A percentile compares a stretch with the other conserved stretches of the same genome.
Conservation (phyloP, 192 early-diverging fungal genomes). For the Gamsiella multidivaricata region DNA sequence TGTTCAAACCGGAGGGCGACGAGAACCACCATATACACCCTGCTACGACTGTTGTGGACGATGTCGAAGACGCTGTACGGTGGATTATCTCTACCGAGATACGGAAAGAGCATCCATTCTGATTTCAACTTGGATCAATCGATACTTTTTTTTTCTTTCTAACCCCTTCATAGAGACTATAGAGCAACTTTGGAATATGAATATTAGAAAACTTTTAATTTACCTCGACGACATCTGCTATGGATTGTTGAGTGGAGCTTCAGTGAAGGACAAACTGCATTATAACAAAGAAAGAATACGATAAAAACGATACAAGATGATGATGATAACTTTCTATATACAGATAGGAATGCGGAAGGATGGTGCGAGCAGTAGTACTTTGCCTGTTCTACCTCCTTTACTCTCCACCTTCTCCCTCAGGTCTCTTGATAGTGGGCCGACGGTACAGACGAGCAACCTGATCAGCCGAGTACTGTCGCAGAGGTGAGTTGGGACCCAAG, state of each 20-base stretch:
- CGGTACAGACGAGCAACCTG: slow-evolving; percentile 39
- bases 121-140: not conserved
- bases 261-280: no score
- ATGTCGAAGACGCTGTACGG: slow-evolving; percentile 77
- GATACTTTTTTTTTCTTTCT: not conserved
- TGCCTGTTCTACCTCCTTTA: not conserved
- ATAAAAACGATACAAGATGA: not conserved
- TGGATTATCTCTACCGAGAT: slow-evolving; percentile 54
- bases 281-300: not conserved
- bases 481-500: slow-evolving; percentile 24
- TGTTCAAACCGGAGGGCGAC: slow-evolving; percentile 63
- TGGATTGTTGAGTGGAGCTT: no score
- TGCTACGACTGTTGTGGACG: slow-evolving; percentile 66
- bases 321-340: no score
- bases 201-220: no score
- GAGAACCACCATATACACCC: slow-evolving; percentile 66
- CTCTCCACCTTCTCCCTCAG: slow-evolving; percentile 18
- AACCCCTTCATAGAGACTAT: no score
- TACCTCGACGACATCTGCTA: no score
- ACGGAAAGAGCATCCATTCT: slow-evolving; percentile 25
- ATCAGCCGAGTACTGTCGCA: slow-evolving; percentile 38
- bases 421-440: slow-evolving; percentile 24
- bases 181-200: no score
- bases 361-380: no score
- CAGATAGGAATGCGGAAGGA: no score